Conservation (phyloP, 73 alveolate species). For the Breviolum minutum region DNA sequence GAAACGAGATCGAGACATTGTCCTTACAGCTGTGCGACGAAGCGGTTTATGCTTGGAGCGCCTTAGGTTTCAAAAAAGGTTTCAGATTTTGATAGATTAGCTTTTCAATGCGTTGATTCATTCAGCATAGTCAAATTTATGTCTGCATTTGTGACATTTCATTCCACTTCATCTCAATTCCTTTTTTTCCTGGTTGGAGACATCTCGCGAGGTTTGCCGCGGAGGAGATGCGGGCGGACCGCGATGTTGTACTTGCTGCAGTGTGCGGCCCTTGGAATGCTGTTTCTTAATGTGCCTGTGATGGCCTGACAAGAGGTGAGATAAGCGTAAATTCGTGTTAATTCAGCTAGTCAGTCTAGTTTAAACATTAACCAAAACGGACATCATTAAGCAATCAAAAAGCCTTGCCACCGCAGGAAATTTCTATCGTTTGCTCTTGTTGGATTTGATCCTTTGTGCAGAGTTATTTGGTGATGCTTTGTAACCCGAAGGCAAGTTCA, state of each 20-base stretch:
- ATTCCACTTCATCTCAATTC: background rate
- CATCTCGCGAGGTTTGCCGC: slow-evolving; percentile 56
- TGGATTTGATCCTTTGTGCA: too few relatives aligned
- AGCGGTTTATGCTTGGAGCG: slow-evolving; percentile 65
- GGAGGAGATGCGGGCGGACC: slow-evolving; percentile 47
- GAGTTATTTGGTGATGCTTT: background rate
- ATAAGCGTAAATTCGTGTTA: background rate
- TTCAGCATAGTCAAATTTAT: background rate
- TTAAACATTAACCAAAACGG: too few relatives aligned
- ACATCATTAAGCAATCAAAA: background rate
- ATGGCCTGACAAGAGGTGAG: background rate
- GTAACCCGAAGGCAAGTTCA: slow-evolving; percentile 37
- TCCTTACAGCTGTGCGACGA: slow-evolving; percentile 84
- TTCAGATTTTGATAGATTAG: background rate
- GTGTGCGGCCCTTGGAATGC: slow-evolving; percentile 2
- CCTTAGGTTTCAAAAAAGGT: background rate
- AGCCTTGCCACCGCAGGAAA: background rate
- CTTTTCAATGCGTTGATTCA: background rate
- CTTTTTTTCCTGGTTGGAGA: background rate
- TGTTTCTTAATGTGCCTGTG: background rate
- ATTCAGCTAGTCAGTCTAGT: too few relatives aligned
- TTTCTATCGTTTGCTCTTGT: background rate
- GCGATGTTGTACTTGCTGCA: slow-evolving; percentile 57
- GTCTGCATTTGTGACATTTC: too few relatives aligned
- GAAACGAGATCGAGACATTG: slow-evolving; percentile 76